phyloP scores from a whole-genome alignment of 73 alveolate genomes.

The Paraurostyla sp. region DNA sequence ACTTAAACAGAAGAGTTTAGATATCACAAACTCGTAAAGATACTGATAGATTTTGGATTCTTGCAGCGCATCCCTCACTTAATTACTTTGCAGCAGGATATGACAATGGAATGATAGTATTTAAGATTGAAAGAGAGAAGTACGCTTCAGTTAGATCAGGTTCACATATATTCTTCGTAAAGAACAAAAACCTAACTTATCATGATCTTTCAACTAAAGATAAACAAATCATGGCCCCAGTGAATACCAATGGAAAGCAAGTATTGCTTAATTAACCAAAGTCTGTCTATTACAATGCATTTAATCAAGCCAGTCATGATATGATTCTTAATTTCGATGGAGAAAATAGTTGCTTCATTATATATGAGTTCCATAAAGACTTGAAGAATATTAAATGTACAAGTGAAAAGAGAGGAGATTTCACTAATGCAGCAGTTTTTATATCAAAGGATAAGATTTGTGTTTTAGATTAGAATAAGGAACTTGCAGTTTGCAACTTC shows the following conservation, averaged over 20 bases:
- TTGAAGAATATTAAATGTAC: constrained; percentile 17
- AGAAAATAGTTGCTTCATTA: constrained; percentile 71
- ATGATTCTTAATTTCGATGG: constrained; percentile 63
- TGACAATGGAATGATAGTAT: constrained; percentile 95
- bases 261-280: constrained; percentile 71
- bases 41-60: constrained; percentile 97
- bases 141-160: constrained; percentile 76
- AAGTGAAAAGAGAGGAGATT: constrained; percentile 66
- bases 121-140: constrained; percentile 94
- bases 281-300: constrained; percentile 66
- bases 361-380: constrained; percentile 57
- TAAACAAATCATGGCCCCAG: neutral
- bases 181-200: constrained; percentile 65
- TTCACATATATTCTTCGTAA: constrained; percentile 72
- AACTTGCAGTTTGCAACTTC: constrained; percentile 57
- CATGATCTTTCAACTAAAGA: constrained; percentile 50
- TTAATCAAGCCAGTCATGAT: constrained; percentile 49
- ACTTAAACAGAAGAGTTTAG: constrained; percentile 88
- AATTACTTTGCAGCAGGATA: constrained; percentile 96
- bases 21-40: constrained; percentile 89
- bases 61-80: constrained; percentile 91
- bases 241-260: constrained; percentile 66
- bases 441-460: constrained; percentile 71
- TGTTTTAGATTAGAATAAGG: constrained; percentile 59
- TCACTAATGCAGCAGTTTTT: constrained; percentile 66